phyloP scores from a whole-genome alignment of 2,329 filamentous ascomycete species.

The Fusarium denticulatum region DNA sequence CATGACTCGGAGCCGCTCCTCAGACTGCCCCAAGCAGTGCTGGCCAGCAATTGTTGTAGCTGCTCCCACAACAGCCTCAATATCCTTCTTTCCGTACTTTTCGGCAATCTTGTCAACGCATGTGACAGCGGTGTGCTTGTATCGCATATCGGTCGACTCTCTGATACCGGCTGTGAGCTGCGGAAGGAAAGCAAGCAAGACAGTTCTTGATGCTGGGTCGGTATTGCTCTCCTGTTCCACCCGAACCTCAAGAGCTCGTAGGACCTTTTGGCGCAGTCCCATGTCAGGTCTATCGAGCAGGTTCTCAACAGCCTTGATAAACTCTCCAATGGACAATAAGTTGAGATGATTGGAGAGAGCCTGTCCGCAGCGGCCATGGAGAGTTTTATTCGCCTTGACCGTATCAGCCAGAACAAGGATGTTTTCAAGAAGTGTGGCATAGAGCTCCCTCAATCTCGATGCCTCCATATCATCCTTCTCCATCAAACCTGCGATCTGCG shows the following conservation, averaged over 20 bases:
- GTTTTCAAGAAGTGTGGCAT: constrained; percentile 73
- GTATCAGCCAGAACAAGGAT: constrained; percentile 73
- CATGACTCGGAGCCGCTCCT: constrained; percentile 79
- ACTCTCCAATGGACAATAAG: constrained; percentile 85
- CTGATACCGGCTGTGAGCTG: constrained; percentile 81
- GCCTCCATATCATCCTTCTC: constrained; percentile 72
- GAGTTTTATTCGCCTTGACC: constrained; percentile 64
- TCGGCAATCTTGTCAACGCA: constrained; percentile 94
- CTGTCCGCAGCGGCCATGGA: constrained; percentile 71
- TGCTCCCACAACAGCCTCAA: constrained; percentile 77
- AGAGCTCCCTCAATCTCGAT: constrained; percentile 73
- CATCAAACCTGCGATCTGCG: constrained; percentile 65
- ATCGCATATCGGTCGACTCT: constrained; percentile 74
- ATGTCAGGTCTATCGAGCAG: constrained; percentile 81
- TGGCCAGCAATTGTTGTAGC: constrained; percentile 80
- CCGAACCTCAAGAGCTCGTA: constrained; percentile 82
- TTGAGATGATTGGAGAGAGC: constrained; percentile 83
- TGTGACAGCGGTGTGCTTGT: constrained; percentile 86
- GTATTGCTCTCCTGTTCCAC: constrained; percentile 77
- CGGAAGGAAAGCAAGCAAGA: constrained; percentile 81
- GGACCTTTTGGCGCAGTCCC: constrained; percentile 80
- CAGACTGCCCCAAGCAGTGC: constrained; percentile 78
- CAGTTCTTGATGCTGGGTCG: constrained; percentile 73
- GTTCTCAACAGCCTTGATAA: constrained; percentile 86
- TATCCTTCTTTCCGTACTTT: constrained; percentile 93